Conservation (phyloP, 1,284 basidiomycete genomes). For the Somion occarium region DNA sequence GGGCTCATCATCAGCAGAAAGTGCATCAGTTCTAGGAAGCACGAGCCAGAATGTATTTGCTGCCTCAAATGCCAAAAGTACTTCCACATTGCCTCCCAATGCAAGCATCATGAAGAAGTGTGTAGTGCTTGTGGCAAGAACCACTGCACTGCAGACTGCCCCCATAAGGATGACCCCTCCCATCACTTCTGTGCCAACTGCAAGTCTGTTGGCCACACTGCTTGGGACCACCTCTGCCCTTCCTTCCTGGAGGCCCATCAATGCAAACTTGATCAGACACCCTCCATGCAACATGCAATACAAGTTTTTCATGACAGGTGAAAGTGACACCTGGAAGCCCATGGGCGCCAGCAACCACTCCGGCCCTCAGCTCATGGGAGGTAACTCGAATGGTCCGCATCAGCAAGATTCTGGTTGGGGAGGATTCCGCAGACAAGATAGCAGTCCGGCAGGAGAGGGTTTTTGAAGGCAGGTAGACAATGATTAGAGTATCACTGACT, state of each 20-base stretch:
- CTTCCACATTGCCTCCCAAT: neutral
- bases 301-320: neutral
- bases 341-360: neutral
- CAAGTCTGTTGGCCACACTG: neutral
- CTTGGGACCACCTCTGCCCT: neutral
- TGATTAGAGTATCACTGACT: neutral
- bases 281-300: neutral
- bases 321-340: neutral
- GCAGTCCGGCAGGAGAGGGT: no score
- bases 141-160: neutral
- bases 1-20: neutral
- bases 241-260: neutral
- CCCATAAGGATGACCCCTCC: neutral
- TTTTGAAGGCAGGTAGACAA: no score
- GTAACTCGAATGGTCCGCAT: neutral
- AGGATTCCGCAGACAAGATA: neutral
- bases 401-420: neutral
- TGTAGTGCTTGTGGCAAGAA: neutral
- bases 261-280: neutral
- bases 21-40: neutral
- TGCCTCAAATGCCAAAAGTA: constrained; percentile 2
- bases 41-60: neutral
- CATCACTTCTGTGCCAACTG: neutral
- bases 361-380: neutral
- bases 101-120: neutral